A percentile compares a stretch with the other conserved stretches of the same genome.
These are phyloP conservation scores for Quercus agrifolia DNA, from an alignment of 306 rosid species.

Conservation along the genomic window DNA sequence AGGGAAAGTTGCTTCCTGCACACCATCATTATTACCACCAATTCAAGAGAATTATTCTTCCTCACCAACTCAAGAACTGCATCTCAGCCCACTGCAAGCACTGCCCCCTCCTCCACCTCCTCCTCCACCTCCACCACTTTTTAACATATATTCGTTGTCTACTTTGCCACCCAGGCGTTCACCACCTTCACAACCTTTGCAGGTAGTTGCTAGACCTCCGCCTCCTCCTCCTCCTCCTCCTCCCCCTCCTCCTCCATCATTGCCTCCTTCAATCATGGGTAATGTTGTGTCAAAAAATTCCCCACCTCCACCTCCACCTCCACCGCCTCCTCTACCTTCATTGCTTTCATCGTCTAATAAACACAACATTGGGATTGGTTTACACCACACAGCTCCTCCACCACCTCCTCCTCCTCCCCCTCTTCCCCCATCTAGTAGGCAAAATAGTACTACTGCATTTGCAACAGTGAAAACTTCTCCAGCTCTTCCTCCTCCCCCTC, in stretches of 20 bases:
- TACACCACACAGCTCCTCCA: conserved; percentile 26
- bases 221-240: conserved; percentile 30
- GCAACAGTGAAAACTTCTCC: conserved; percentile 23
- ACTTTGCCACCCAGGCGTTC: conserved; percentile 16
- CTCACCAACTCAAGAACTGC: conserved; percentile 18
- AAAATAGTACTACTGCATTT: conserved; percentile 4
- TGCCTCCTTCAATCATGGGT: conserved; percentile 18
- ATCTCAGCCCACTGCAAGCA: conserved; percentile 29
- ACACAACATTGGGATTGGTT: conserved; percentile 16
- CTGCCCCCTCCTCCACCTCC: conserved; percentile 27
- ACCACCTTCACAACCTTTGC: conserved; percentile 8
- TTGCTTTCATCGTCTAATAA: conserved; percentile 7
- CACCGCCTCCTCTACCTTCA: conserved; percentile 23
- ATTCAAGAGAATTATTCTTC: conserved; percentile 35
- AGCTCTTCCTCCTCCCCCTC: conserved; percentile 16
- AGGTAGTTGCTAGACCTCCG: conserved; percentile 17
- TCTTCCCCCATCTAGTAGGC: conserved; percentile 8
- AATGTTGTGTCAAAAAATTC: conserved; percentile 9
- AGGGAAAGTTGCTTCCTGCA: conserved; percentile 39
- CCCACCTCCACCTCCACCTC: conserved; percentile 19
- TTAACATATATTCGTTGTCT: conserved; percentile 13
- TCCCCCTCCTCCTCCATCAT: conserved; percentile 9
- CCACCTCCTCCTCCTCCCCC: conserved; percentile 25
- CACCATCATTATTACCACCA: conserved; percentile 31
- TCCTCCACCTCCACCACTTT: conserved; percentile 15